Conservation (phyloP, 257 asterid species). For the Rehmannia glutinosa region DNA sequence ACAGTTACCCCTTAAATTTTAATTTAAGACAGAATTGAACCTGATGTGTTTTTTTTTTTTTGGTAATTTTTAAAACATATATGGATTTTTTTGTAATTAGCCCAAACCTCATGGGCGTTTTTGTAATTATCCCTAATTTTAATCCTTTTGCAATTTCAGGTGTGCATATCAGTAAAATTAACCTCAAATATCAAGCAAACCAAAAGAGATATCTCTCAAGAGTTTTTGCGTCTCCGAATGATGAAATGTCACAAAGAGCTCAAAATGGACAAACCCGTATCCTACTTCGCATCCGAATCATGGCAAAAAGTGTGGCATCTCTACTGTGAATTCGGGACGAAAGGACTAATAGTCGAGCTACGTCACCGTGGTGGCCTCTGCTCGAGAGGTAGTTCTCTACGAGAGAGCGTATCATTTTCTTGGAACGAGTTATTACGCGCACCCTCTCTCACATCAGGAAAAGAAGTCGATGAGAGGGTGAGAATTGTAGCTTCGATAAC, state of each 20-base stretch:
- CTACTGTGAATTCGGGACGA: constrained; percentile 86
- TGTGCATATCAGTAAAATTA: constrained; percentile 48
- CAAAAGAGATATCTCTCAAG: constrained; percentile 33
- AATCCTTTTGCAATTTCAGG: constrained; percentile 47
- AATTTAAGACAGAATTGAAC: too few relatives aligned
- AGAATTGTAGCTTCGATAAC: constrained; percentile 64
- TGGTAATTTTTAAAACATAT: too few relatives aligned
- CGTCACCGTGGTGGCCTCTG: constrained; percentile 54
- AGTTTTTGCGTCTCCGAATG: constrained; percentile 60
- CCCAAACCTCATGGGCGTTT: too few relatives aligned
- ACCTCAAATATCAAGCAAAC: constrained; percentile 19
- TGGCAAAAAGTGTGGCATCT: constrained; percentile 76
- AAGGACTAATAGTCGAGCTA: constrained; percentile 63
- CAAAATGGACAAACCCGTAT: constrained; percentile 50
- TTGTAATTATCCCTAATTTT: too few relatives aligned
- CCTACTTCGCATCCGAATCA: constrained; percentile 40
- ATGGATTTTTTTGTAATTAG: too few relatives aligned
- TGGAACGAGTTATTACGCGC: constrained; percentile 89
- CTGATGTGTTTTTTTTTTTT: too few relatives aligned
- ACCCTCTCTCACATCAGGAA: constrained; percentile 55
- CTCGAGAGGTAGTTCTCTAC: constrained; percentile 52
- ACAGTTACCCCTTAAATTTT: too few relatives aligned
- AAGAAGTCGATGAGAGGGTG: constrained; percentile 41
- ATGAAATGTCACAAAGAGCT: constrained; percentile 74
- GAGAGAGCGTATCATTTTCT: constrained; percentile 39